A percentile compares a stretch with the other conserved stretches of the same genome.
Evolutionary conservation across 2,329 filamentous ascomycete genomes (phyloP).

Genomic region (Fusarium camptoceras): DNA sequence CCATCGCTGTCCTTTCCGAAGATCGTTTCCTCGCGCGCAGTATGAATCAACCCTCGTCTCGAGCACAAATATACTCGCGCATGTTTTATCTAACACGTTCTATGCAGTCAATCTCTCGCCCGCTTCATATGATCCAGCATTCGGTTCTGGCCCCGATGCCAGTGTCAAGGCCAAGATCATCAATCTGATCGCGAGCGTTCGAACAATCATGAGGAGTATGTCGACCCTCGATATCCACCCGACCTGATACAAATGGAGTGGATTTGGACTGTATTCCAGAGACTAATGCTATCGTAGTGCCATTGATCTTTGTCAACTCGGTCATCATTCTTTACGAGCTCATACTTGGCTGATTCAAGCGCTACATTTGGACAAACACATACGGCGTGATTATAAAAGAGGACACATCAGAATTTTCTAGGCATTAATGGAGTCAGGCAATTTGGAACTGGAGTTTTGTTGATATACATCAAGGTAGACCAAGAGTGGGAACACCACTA

Average conservation of each 20-base stretch:
- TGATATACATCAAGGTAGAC: constrained; percentile 22
- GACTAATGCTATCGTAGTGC: constrained; percentile 67
- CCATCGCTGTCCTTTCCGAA: constrained; percentile 92
- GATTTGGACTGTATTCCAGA: neutral
- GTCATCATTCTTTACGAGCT: constrained; percentile 87
- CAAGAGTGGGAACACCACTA: constrained; percentile 5
- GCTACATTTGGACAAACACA: neutral
- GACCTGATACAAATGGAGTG: neutral
- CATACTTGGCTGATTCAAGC: constrained; percentile 70
- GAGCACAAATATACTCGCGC: neutral
- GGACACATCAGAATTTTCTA: constrained; percentile 34
- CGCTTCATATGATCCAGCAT: constrained; percentile 77
- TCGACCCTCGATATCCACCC: neutral
- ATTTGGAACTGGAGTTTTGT: constrained; percentile 37
- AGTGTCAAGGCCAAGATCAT: constrained; percentile 89
- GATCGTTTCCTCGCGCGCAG: constrained; percentile 87
- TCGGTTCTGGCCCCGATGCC: constrained; percentile 77
- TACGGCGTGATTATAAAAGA: constrained; percentile 19
- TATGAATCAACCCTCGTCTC: constrained; percentile 42
- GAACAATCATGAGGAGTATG: constrained; percentile 91
- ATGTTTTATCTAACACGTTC: constrained; percentile 23
- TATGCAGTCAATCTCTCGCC: constrained; percentile 79
- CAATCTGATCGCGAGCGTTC: constrained; percentile 88
- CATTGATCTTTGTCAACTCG: constrained; percentile 84
- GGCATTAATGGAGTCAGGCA: constrained; percentile 40